Base-by-base conservation (phyloP, 2,329 filamentous ascomycete species). In the Byssothecium circinans region DNA sequence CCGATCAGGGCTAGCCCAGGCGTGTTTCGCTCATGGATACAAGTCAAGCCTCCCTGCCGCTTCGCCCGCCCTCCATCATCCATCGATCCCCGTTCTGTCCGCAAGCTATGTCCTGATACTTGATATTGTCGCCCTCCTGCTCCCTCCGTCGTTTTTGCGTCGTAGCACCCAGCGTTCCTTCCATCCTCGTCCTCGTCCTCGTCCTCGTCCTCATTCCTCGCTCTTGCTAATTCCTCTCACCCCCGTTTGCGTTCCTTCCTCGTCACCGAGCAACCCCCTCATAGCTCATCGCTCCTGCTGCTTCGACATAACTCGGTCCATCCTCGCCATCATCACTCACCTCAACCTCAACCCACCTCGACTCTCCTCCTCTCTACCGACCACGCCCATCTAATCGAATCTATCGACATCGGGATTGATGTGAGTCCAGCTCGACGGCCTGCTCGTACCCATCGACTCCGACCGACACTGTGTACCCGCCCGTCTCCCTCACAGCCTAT, bases 361-460 rank as follows among this genome's bases (percentile, higher is more conserved):
- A 64, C 59, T 32, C 40, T 41, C 23, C 12, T 14, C 29, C 18
- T 33, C 27, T 15, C 20, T 23, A 30, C 6, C 23, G 4, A 36
- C 19, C 38, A 19, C 38, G 49, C 60, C 51, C 54, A 63, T 65
- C 57, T 61, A 62, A 62, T 60, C 62, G 52, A 61, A 65, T 65
- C 65, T 60, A 52, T 52, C 40, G 45, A 42, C 49, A 47, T 50
- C 57, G 47, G 52, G 51, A 42, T 56, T 61, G 60, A 61, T 63
- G 69, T 68, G 68, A 70, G 67, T 62, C 64, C 56, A 32, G 64
- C 53, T 39, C 30, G 44, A 57, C 54, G 56, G 49, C 50, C 47
- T 36, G 54, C 57, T 67, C 64, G 60, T 58, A 45, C 60, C 55
- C 53, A 22, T 55, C 54, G 53, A 62, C 47, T 57, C 46, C 23